A percentile compares a stretch with the other conserved stretches of the same genome.
Evolutionary conservation across 805 yeast genomes (phyloP).

Genomic region (Saccharomycopsis amapae): DNA sequence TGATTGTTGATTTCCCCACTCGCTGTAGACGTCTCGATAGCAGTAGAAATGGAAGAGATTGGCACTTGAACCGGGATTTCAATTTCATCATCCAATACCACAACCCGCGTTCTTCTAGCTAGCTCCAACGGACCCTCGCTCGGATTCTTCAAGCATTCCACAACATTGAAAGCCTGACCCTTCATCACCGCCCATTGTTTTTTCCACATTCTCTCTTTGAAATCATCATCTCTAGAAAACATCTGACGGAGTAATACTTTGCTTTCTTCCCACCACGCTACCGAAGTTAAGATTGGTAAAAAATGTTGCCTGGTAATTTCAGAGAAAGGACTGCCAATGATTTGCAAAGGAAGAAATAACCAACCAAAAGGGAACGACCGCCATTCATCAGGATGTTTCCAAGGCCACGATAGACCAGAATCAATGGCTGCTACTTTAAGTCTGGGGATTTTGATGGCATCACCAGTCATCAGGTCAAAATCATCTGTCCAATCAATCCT

Average conservation of each 20-base stretch:
- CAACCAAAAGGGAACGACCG: conserved; percentile 74
- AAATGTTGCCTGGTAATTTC: conserved; percentile 47
- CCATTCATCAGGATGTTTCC: conserved; percentile 83
- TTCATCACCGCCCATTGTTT: conserved; percentile 64
- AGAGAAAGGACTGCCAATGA: conserved; percentile 65
- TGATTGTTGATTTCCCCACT: no score
- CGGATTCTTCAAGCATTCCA: conserved; percentile 50
- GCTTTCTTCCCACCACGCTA: conserved; percentile 65
- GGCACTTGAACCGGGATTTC: conserved; percentile 39
- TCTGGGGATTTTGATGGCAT: conserved; percentile 29
- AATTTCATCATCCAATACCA: conserved; percentile 56
- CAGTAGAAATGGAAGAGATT: conserved; percentile 4
- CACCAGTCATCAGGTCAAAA: conserved; percentile 3
- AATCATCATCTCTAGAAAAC: conserved; percentile 51
- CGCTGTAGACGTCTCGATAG: no score
- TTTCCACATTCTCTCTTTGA: conserved; percentile 58
- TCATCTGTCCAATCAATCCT: conserved; percentile 37
- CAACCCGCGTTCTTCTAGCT: conserved; percentile 48
- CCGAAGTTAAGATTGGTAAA: conserved; percentile 50
- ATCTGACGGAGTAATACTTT: conserved; percentile 39
- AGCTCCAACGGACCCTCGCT: conserved; percentile 64
- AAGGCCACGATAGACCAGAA: conserved; percentile 68
- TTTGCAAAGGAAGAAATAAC: conserved; percentile 56
- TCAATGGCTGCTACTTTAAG: conserved; percentile 65
- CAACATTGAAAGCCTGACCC: conserved; percentile 73